phyloP scores from a whole-genome alignment of 495 filamentous ascomycete genomes.

The Penicillium canariense region DNA sequence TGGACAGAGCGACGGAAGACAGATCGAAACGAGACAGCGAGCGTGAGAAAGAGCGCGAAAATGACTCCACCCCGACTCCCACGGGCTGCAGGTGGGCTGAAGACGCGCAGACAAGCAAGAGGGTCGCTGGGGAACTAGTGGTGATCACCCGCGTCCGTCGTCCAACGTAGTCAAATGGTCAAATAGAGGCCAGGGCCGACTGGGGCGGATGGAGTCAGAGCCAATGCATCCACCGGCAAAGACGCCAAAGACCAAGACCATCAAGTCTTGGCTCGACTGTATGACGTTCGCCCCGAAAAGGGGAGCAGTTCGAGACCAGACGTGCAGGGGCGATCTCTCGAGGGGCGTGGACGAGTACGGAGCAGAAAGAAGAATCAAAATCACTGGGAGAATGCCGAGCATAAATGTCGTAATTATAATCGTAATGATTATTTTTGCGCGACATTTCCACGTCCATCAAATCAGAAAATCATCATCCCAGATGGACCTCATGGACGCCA shows the following conservation, averaged over 20 bases:
- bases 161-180: slow-evolving; percentile 6
- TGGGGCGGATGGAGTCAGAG: too few species aligned
- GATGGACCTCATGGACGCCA: too few species aligned
- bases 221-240: too few species aligned
- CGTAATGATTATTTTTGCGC: not conserved
- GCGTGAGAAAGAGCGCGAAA: not conserved
- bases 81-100: slow-evolving; percentile 16
- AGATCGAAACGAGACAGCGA: not conserved
- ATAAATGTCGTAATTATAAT: not conserved
- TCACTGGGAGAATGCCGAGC: too few species aligned
- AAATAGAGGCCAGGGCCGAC: too few species aligned
- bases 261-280: too few species aligned
- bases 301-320: slow-evolving; percentile 22
- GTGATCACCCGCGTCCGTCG: slow-evolving; percentile 22
- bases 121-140: slow-evolving; percentile 20
- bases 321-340: slow-evolving; percentile 25
- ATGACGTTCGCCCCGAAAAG: slow-evolving; percentile 21
- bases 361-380: not conserved
- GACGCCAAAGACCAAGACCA: not conserved
- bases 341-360: slow-evolving; percentile 9
- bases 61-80: not conserved
- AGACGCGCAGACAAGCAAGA: not conserved
- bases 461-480: too few species aligned
- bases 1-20: not conserved
- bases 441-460: too few species aligned